Conservation (phyloP, 345 rosid genomes). For the Eucalyptus shirleyi region DNA sequence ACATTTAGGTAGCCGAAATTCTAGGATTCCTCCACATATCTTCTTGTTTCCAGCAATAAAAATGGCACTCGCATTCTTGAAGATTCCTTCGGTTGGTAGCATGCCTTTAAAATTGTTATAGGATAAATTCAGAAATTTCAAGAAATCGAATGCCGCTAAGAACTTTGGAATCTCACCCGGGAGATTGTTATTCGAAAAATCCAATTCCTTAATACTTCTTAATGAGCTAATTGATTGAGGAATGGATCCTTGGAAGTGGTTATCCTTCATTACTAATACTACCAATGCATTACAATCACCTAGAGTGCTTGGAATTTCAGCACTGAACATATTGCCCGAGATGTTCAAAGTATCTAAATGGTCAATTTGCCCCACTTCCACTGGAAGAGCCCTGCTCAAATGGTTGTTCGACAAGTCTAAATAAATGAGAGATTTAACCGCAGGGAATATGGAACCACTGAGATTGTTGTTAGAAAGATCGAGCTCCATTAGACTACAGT, state of each 20-base stretch:
- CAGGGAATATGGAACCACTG: background rate
- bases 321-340: fast-evolving
- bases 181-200: no score
- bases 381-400: background rate
- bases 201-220: background rate
- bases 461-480: conserved; percentile 2
- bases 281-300: conserved; percentile 1
- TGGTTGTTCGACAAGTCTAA: conserved; percentile 4
- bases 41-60: no score
- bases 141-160: no score
- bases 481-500: background rate
- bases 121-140: no score
- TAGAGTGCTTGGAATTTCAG: background rate
- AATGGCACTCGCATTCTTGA: no score
- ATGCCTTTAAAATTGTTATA: no score
- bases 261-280: background rate
- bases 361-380: background rate
- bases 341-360: background rate
- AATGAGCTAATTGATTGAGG: conserved; percentile 14
- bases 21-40: no score
- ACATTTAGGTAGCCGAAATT: no score
- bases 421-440: fast-evolving
- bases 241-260: conserved; percentile 13
- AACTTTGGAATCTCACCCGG: no score
- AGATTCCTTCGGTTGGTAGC: no score